Evolutionary conservation across 2,329 filamentous ascomycete genomes (phyloP), one percentile per base, ranked within the genome.

Genomic region (Hypoxylon sp.): DNA sequence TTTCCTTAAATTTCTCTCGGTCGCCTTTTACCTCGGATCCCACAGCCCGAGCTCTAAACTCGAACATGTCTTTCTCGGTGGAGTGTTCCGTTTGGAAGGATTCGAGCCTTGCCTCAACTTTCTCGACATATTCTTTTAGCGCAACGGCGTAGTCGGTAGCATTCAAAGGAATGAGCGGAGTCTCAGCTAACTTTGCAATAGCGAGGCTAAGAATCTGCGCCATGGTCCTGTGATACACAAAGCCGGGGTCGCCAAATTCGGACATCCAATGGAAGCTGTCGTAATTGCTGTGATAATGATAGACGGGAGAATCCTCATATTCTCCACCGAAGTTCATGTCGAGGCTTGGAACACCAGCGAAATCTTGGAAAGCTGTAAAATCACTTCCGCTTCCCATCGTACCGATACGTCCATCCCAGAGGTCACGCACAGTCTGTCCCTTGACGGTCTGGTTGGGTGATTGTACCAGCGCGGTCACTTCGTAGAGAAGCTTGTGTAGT

Each of bases 231-330:
- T 93, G 91, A 74, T 93, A 92, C 49, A 85, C 81, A 62, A 89
- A 90, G 21, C 84, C 86, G 1, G 84, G 84, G 74, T 97, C 94
- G 45, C 93, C 93, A 69, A 88, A 96, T 23, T 86, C 87, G 60
- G 90, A 86, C 93, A 97, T 97, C 94, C 94, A 97, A 79, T 91
- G 84, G 79, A 94, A 96, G 75, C 90, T 93, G 78, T 97, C 94
- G 79, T 97, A 97, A 82, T 97, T 97, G 78, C 90, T 91, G 81
- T 97, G 94, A 79, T 97, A 97, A 75, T 93, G 91, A 76, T 93
- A 93, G 2, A 93, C 84, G 0, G 90, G 81, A 1, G 83, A 78
- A 46, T 85, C 83, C 1, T 79, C 76, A 0, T 72, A 63, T 23
- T 79, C 79, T 6, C 72, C 76, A 14, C 77, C 78, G 74, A 92